Conservation (phyloP, 768 basidiomycete species). For the Multifurca ochricompacta region DNA sequence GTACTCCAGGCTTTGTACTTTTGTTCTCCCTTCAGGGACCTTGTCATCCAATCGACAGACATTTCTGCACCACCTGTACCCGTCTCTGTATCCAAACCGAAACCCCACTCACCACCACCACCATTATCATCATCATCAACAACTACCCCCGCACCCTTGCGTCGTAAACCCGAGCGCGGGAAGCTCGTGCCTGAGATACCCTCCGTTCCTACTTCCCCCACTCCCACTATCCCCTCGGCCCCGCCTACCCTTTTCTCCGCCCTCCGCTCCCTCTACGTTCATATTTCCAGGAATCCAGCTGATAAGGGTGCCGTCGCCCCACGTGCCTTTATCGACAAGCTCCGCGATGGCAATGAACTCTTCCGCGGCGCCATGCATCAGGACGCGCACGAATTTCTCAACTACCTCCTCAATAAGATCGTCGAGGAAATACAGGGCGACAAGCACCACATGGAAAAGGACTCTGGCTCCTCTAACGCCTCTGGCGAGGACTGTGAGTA, state of each 20-base stretch:
- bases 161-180: slow-evolving; percentile 55
- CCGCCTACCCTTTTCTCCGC: slow-evolving; percentile 84
- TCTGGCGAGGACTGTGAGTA: slow-evolving; percentile 62
- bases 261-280: slow-evolving; percentile 81
- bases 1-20: slow-evolving; percentile 96
- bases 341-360: slow-evolving; percentile 86
- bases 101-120: slow-evolving; percentile 24
- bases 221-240: slow-evolving; percentile 43
- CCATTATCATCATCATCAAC: slow-evolving; percentile 28
- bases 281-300: slow-evolving; percentile 71
- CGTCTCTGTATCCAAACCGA: slow-evolving; percentile 22
- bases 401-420: slow-evolving; percentile 86
- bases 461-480: slow-evolving; percentile 8
- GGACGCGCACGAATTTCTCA: slow-evolving; percentile 97
- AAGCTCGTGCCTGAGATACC: slow-evolving; percentile 29
- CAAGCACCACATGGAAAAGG: slow-evolving; percentile 30
- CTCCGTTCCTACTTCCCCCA: slow-evolving; percentile 27
- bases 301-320: slow-evolving; percentile 86
- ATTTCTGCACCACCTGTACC: slow-evolving; percentile 36
- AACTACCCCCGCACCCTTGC: slow-evolving; percentile 31
- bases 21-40: slow-evolving; percentile 86
- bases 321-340: slow-evolving; percentile 85
- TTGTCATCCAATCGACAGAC: slow-evolving; percentile 66
- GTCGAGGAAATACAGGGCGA: slow-evolving; percentile 88
- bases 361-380: slow-evolving; percentile 93